Conservation (phyloP, 1,284 basidiomycete species). For the Peniophora sp. region DNA sequence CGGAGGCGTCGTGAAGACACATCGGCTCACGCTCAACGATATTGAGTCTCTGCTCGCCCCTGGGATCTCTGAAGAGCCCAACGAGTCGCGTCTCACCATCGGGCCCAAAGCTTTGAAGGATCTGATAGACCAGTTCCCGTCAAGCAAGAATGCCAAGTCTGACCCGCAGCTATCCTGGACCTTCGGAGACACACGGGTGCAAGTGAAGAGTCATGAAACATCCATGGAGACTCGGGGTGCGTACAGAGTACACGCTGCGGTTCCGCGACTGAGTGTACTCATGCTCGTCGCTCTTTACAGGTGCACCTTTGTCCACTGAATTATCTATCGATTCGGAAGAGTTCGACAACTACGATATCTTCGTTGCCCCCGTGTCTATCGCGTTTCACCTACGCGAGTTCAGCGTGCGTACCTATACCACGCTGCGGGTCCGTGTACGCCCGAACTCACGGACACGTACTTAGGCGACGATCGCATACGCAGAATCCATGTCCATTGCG, state of each 20-base stretch:
- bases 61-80: slow-evolving; percentile 39
- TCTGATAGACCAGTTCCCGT: slow-evolving; percentile 74
- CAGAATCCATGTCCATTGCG: slow-evolving; percentile 55
- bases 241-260: slow-evolving; percentile 5
- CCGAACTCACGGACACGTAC: slow-evolving; percentile 1
- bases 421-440: slow-evolving; percentile 1
- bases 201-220: slow-evolving; percentile 59
- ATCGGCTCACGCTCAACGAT: slow-evolving; percentile 54
- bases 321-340: slow-evolving; percentile 66
- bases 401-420: slow-evolving; percentile 39
- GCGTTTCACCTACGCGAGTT: slow-evolving; percentile 78
- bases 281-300: neutral
- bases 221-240: slow-evolving; percentile 58
- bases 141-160: slow-evolving; percentile 47
- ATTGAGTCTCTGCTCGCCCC: slow-evolving; percentile 55
- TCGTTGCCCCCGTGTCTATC: slow-evolving; percentile 51
- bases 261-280: neutral
- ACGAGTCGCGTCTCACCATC: slow-evolving; percentile 60
- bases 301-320: slow-evolving; percentile 51
- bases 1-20: slow-evolving; percentile 72
- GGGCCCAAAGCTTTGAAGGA: slow-evolving; percentile 64
- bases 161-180: slow-evolving; percentile 75
- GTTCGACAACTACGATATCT: slow-evolving; percentile 67
- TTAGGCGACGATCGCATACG: slow-evolving; percentile 70
- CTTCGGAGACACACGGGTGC: slow-evolving; percentile 58